Percentiles rank a stretch among this genome's conserved stretches.
Evolutionary conservation across 1,284 basidiomycete species (phyloP).

Genomic region (Trichosporon ovoides): DNA sequence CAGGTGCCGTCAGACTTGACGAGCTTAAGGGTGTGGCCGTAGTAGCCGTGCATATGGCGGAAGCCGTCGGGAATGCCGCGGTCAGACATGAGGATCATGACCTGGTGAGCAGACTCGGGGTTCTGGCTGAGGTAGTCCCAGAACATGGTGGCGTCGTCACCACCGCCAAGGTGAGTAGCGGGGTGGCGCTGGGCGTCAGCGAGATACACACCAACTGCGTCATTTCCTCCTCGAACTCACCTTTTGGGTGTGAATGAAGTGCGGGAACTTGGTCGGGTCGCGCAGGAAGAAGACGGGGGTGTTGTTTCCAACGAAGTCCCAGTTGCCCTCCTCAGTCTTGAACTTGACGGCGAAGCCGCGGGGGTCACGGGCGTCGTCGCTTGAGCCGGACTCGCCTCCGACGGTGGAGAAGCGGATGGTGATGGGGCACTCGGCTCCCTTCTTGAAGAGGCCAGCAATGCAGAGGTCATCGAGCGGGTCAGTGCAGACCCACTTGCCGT

Average conservation of each 20-base stretch:
- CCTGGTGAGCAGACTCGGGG: slow-evolving; percentile 84
- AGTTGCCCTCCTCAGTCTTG: slow-evolving; percentile 79
- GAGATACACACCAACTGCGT: neutral
- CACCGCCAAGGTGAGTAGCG: slow-evolving; percentile 50
- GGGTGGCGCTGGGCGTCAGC: slow-evolving; percentile 57
- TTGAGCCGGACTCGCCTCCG: slow-evolving; percentile 71
- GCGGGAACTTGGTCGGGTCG: slow-evolving; percentile 52
- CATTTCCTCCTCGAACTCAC: slow-evolving; percentile 54
- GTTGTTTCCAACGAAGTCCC: slow-evolving; percentile 86
- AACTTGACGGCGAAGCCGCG: slow-evolving; percentile 91
- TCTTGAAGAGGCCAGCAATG: slow-evolving; percentile 66
- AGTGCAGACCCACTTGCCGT: slow-evolving; percentile 83
- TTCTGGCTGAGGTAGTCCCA: slow-evolving; percentile 89
- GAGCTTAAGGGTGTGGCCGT: slow-evolving; percentile 85
- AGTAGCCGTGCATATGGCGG: slow-evolving; percentile 81
- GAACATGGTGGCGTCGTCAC: slow-evolving; percentile 46
- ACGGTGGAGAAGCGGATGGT: slow-evolving; percentile 52
- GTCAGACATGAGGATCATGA: slow-evolving; percentile 54
- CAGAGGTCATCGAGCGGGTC: slow-evolving; percentile 75
- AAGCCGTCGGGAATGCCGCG: slow-evolving; percentile 73
- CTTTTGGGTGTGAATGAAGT: slow-evolving; percentile 90
- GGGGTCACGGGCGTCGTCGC: slow-evolving; percentile 75
- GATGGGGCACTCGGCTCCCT: slow-evolving; percentile 61
- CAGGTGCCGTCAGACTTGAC: slow-evolving; percentile 75
- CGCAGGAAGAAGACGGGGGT: slow-evolving; percentile 61